Evolutionary conservation across 768 basidiomycete genomes (phyloP).

Genomic region (Tephrocybe sp.): DNA sequence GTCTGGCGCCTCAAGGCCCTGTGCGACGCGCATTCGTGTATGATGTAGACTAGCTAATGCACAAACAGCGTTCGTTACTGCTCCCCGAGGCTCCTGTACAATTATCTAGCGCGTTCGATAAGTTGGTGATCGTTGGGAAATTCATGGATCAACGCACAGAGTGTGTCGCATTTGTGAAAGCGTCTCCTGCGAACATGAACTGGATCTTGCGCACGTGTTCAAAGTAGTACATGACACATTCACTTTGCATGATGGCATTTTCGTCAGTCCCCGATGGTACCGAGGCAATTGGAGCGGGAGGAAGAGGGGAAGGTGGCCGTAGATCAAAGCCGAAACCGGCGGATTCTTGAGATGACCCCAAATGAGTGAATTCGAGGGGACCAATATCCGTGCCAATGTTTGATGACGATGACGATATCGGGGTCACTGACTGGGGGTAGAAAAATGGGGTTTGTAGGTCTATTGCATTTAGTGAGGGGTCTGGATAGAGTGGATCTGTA

Average conservation of each 20-base stretch:
- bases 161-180: constrained; percentile 62
- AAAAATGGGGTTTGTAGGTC: constrained; percentile 29
- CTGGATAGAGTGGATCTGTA: constrained; percentile 31
- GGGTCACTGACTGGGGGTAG: constrained; percentile 25
- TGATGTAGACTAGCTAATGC: constrained; percentile 74
- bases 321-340: constrained; percentile 32
- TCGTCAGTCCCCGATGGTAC: constrained; percentile 31
- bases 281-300: constrained; percentile 12
- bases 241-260: constrained; percentile 45
- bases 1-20: constrained; percentile 57
- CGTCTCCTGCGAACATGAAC: constrained; percentile 60
- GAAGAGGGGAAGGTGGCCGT: constrained; percentile 21
- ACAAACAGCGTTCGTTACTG: constrained; percentile 70
- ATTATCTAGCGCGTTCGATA: constrained; percentile 40
- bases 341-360: constrained; percentile 30
- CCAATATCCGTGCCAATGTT: constrained; percentile 25
- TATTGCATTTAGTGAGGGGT: constrained; percentile 26
- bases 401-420: constrained; percentile 27
- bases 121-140: constrained; percentile 9
- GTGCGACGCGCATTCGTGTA: constrained; percentile 56
- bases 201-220: constrained; percentile 65
- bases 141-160: constrained; percentile 43
- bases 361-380: constrained; percentile 30
- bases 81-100: constrained; percentile 63
- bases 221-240: constrained; percentile 74